Percentiles rank a stretch among this genome's conserved stretches.
These are phyloP conservation scores for Gelatoporia subvermispora DNA, from an alignment of 768 basidiomycete genomes.

Conservation along the genomic window DNA sequence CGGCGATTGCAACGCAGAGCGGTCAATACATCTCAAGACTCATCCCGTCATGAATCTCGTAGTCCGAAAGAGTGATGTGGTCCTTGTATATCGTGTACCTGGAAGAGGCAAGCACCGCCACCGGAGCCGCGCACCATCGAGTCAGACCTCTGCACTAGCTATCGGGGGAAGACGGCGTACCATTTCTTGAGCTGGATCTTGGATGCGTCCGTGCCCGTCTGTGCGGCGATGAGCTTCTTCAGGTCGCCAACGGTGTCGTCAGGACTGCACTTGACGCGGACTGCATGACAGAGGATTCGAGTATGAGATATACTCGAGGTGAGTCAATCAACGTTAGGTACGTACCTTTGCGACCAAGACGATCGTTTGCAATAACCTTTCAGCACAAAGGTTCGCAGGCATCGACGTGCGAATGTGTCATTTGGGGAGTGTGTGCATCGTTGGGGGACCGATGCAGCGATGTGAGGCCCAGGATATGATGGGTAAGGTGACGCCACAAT, in stretches of 20 bases:
- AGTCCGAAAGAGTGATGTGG: conserved; percentile 88
- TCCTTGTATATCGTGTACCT: conserved; percentile 98
- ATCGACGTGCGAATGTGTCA: neutral
- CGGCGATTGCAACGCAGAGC: neutral
- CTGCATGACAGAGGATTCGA: conserved; percentile 37
- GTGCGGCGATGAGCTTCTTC: conserved; percentile 95
- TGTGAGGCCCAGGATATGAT: neutral
- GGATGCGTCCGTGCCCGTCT: conserved; percentile 78
- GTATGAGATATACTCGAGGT: neutral
- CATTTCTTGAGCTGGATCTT: conserved; percentile 98
- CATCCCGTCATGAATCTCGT: conserved; percentile 92
- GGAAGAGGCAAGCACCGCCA: neutral
- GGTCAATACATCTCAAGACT: conserved; percentile 84
- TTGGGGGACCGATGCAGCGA: neutral
- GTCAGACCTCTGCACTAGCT: neutral
- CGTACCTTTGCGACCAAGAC: conserved; percentile 88
- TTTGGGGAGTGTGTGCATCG: neutral
- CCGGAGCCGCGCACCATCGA: neutral
- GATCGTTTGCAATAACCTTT: conserved; percentile 93
- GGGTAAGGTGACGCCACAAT: neutral
- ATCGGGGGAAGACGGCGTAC: conserved; percentile 37
- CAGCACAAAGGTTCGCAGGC: no score
- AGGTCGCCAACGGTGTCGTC: conserved; percentile 97
- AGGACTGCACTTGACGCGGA: conserved; percentile 91
- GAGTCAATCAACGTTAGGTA: neutral